Conservation (phyloP, 305 asterid genomes). For the Solanum hybrid region DNA sequence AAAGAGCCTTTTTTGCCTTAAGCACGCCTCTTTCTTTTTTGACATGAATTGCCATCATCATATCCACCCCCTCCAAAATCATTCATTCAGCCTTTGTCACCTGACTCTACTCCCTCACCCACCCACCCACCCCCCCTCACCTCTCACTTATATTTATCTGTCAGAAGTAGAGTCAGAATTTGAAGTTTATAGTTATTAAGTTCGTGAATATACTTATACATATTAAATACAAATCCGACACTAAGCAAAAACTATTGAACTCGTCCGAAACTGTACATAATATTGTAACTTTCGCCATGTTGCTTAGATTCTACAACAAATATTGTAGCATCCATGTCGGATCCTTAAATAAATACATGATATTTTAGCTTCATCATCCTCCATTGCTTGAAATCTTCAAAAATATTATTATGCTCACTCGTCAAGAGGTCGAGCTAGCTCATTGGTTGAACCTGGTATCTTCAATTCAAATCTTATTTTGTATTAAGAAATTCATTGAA, state of each 20-base stretch:
- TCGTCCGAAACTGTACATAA: background rate
- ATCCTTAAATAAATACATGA: background rate
- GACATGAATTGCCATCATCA: constrained; percentile 23
- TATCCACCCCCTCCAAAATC: constrained; percentile 17
- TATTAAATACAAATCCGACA: background rate
- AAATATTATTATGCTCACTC: background rate
- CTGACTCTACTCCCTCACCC: background rate
- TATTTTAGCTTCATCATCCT: background rate
- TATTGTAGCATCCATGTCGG: background rate
- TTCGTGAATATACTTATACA: background rate
- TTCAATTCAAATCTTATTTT: no score
- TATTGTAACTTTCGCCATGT: background rate
- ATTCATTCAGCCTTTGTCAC: constrained; percentile 22
- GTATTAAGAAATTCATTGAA: no score
- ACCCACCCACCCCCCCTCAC: background rate
- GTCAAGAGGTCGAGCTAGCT: background rate
- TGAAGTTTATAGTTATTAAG: background rate
- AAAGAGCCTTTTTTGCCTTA: constrained; percentile 4
- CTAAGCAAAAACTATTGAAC: background rate
- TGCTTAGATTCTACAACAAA: background rate
- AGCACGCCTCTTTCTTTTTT: constrained; percentile 30
- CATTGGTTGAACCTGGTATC: background rate
- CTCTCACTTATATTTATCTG: background rate
- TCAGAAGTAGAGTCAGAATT: background rate
- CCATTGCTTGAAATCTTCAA: background rate